Conservation (phyloP, 108 stramenopile genomes). For the Epipyxis sp. region DNA sequence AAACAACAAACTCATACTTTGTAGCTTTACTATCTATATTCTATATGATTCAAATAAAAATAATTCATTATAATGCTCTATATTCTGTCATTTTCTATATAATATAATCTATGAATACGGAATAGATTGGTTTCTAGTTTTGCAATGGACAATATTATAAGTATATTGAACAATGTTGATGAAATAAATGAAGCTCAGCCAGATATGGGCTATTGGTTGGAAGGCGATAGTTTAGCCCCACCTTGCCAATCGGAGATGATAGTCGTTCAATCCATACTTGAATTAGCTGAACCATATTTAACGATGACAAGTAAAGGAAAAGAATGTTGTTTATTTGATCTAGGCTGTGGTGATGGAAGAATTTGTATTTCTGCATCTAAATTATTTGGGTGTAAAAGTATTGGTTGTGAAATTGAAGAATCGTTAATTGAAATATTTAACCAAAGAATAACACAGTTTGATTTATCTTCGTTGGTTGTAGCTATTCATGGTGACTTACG, state of each 20-base stretch:
- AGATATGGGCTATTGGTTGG: slow-evolving; percentile 47
- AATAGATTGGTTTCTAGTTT: too few species aligned
- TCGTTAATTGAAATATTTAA: slow-evolving; percentile 41
- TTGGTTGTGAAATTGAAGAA: slow-evolving; percentile 52
- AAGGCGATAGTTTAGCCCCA: slow-evolving; percentile 48
- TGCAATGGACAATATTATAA: too few species aligned
- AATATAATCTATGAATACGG: too few species aligned
- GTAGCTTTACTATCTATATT: too few species aligned
- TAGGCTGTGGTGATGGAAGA: slow-evolving; percentile 53
- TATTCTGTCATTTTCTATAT: too few species aligned
- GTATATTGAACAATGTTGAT: too few species aligned
- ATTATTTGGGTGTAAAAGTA: slow-evolving; percentile 24
- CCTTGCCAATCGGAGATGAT: slow-evolving; percentile 38
- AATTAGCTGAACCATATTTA: slow-evolving; percentile 34
- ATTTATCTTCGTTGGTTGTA: slow-evolving; percentile 35
- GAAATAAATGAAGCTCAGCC: too few species aligned
- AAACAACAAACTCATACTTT: too few species aligned
- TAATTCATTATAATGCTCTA: too few species aligned
- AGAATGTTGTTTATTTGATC: slow-evolving; percentile 49
- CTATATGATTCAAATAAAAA: too few species aligned
- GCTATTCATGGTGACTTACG: slow-evolving; percentile 45
- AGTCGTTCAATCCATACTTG: slow-evolving; percentile 40
- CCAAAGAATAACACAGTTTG: slow-evolving; percentile 27
- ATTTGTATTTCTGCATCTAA: slow-evolving; percentile 49
- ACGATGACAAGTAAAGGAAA: slow-evolving; percentile 7